These are phyloP conservation scores for Septoria linicola DNA, from an alignment of 2,329 filamentous ascomycete species.

Conservation along the genomic window DNA sequence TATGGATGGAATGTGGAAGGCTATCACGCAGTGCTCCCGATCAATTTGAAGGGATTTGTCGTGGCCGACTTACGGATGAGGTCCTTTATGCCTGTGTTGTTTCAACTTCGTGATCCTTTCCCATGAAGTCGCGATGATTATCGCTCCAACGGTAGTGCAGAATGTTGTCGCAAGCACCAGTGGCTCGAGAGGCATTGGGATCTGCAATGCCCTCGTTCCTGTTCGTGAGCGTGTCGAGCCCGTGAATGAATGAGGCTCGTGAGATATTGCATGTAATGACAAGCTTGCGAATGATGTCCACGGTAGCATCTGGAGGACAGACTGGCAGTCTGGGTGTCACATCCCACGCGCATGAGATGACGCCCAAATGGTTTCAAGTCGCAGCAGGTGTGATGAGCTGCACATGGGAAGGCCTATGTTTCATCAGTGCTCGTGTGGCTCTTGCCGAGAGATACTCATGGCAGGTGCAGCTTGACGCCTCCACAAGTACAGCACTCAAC, in stretches of 20 bases:
- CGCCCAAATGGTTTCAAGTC: no score
- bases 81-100: neutral
- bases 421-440: no score
- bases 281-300: neutral
- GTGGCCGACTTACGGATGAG: neutral
- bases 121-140: conserved; percentile 7
- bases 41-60: neutral
- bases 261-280: neutral
- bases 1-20: no score
- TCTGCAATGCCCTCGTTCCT: neutral
- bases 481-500: no score
- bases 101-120: neutral
- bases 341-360: no score
- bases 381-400: no score
- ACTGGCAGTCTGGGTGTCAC: no score
- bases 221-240: neutral
- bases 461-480: no score
- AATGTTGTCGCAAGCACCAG: neutral
- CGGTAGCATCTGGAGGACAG: no score
- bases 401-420: no score
- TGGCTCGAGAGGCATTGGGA: conserved; percentile 1
- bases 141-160: conserved; percentile 5
- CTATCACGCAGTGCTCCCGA: neutral
- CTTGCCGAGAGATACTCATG: no score
- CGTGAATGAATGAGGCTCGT: neutral